These are phyloP conservation scores for Fusarium pilosicola DNA, from an alignment of 2,329 filamentous ascomycete species.

Conservation along the genomic window DNA sequence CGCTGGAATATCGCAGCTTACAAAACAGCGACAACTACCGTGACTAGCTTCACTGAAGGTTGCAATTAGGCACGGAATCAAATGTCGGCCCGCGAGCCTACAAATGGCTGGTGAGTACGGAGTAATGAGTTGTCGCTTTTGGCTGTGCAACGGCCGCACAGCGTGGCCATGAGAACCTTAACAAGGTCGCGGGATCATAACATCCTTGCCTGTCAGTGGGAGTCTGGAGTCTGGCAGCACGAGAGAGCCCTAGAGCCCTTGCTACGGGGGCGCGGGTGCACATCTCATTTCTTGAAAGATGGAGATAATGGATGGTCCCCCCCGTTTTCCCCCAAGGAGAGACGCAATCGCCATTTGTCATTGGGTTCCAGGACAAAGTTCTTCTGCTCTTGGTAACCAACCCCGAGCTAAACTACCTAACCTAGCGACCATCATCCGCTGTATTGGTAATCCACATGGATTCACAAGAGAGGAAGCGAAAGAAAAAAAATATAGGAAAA, in stretches of 20 bases:
- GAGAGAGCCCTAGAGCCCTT: neutral
- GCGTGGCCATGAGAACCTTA: constrained; percentile 18
- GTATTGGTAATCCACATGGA: constrained; percentile 7
- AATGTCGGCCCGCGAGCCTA: neutral
- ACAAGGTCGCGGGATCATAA: constrained; percentile 12
- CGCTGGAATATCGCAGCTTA: constrained; percentile 1
- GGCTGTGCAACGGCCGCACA: constrained; percentile 19
- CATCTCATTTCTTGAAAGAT: constrained; percentile 9
- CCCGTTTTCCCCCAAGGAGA: neutral
- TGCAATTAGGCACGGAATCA: neutral
- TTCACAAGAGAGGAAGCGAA: neutral
- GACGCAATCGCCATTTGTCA: constrained; percentile 14
- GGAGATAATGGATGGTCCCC: neutral
- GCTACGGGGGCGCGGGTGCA: neutral
- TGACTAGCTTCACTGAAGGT: neutral
- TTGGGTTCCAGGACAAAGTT: neutral
- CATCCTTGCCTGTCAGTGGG: constrained; percentile 18
- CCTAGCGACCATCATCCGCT: neutral
- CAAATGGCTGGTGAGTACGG: neutral
- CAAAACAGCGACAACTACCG: neutral
- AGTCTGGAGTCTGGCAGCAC: neutral
- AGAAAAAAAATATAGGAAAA: neutral
- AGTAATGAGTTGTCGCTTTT: neutral
- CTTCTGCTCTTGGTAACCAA: neutral
- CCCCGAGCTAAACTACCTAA: constrained; percentile 1